phyloP scores from a whole-genome alignment of 1,284 basidiomycete genomes.

The Laetiporus sulphureus region DNA sequence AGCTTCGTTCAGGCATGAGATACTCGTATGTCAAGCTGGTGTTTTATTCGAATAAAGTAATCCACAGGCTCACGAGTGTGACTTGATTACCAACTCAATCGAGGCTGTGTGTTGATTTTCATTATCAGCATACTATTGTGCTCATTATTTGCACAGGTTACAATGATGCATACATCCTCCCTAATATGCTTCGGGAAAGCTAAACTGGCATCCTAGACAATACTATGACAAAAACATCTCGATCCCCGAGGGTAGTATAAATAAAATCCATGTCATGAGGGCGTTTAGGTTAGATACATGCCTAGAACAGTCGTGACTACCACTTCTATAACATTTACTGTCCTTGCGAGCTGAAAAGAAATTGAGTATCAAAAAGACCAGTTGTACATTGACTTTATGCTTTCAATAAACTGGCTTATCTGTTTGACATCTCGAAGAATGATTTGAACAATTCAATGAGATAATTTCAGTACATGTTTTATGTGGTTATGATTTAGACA shows the following conservation, averaged over 20 bases:
- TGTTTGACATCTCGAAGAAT: no score
- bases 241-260: constrained; percentile 46
- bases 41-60: neutral
- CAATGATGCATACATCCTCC: constrained; percentile 40
- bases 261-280: no score
- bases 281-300: no score
- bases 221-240: constrained; percentile 86
- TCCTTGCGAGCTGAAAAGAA: no score
- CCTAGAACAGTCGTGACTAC: no score
- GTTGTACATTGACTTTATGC: no score
- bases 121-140: neutral
- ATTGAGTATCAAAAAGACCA: no score
- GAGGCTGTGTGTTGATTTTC: constrained; percentile 55
- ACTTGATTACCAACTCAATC: constrained; percentile 88
- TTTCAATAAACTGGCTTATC: no score
- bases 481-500: no score
- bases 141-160: constrained; percentile 38
- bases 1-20: constrained; percentile 53
- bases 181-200: neutral
- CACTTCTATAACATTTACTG: no score
- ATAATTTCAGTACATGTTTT: no score
- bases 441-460: no score
- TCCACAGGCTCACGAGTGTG: constrained; percentile 73
- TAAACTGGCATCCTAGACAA: constrained; percentile 40
- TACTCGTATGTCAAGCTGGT: constrained; percentile 53